phyloP scores from a whole-genome alignment of 2,329 filamentous ascomycete genomes.

The Cordyceps cateniannulata region DNA sequence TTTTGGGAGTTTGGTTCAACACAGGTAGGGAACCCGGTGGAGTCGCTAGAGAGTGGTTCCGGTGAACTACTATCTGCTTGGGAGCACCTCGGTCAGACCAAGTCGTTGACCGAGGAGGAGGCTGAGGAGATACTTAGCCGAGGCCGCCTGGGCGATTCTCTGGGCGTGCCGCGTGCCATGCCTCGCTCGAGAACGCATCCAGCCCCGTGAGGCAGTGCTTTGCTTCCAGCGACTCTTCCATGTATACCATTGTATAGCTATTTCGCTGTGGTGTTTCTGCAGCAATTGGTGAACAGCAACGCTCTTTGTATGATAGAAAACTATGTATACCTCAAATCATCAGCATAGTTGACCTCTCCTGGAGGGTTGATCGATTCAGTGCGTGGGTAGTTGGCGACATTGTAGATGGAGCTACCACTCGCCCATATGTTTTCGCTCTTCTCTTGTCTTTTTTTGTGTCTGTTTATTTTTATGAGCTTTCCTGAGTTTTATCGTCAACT shows the following conservation, averaged over 20 bases:
- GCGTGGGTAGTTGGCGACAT: too few relatives aligned
- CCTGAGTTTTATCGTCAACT: too few relatives aligned
- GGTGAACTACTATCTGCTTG: slow-evolving; percentile 44
- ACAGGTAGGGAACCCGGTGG: slow-evolving; percentile 15
- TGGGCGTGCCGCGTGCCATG: slow-evolving; percentile 19
- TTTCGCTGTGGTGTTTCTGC: not conserved
- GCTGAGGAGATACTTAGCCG: slow-evolving; percentile 51
- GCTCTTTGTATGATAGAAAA: not conserved
- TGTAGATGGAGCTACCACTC: too few relatives aligned
- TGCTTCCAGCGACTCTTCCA: not conserved
- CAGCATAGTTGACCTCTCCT: too few relatives aligned
- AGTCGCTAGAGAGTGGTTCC: not conserved
- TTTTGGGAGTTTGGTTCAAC: slow-evolving; percentile 66
- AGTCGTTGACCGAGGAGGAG: slow-evolving; percentile 44
- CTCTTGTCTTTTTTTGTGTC: not conserved
- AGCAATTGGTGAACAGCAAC: not conserved
- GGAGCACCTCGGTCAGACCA: slow-evolving; percentile 48
- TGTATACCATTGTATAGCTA: not conserved
- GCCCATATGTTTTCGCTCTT: not conserved
- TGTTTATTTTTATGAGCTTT: too few relatives aligned
- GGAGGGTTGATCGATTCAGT: too few relatives aligned
- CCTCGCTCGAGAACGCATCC: not conserved
- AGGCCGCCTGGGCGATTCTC: slow-evolving; percentile 39
- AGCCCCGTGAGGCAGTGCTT: not conserved
- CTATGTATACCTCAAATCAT: not conserved